These are phyloP conservation scores for Pyracantha coccinea DNA, from an alignment of 331 rosid genomes.

Conservation along the genomic window DNA sequence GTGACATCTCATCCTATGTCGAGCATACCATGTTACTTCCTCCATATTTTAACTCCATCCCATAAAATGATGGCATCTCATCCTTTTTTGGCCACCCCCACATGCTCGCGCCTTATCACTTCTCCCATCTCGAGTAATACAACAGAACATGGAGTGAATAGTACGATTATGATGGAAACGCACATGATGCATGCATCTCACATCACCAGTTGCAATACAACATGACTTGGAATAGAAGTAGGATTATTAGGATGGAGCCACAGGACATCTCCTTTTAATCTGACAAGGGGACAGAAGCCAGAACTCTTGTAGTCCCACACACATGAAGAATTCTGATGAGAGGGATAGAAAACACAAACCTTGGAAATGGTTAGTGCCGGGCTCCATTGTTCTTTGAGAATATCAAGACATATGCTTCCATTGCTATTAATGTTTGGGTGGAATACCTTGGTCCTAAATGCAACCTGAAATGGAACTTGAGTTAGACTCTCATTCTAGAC, in stretches of 20 bases:
- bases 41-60: neutral
- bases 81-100: neutral
- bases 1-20: neutral
- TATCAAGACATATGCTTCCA: slow-evolving; percentile 89
- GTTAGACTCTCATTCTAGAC: neutral
- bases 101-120: neutral
- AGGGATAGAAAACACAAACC: slow-evolving; percentile 34
- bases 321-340: neutral
- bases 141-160: neutral
- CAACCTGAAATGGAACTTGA: slow-evolving; percentile 50
- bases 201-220: neutral
- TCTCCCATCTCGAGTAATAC: neutral
- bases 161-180: neutral
- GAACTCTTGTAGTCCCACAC: neutral
- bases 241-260: neutral
- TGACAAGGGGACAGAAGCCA: neutral
- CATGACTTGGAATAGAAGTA: neutral
- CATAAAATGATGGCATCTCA: neutral
- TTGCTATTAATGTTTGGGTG: slow-evolving; percentile 84
- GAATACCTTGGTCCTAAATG: slow-evolving; percentile 89
- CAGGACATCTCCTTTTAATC: neutral
- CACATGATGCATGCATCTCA: neutral
- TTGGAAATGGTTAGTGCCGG: slow-evolving; percentile 81
- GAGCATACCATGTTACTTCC: neutral
- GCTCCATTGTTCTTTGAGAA: slow-evolving; percentile 95